Percentiles rank a stretch among this genome's conserved stretches.
phyloP scores from a whole-genome alignment of 495 filamentous ascomycete species.

The Aspergillus panamensis region DNA sequence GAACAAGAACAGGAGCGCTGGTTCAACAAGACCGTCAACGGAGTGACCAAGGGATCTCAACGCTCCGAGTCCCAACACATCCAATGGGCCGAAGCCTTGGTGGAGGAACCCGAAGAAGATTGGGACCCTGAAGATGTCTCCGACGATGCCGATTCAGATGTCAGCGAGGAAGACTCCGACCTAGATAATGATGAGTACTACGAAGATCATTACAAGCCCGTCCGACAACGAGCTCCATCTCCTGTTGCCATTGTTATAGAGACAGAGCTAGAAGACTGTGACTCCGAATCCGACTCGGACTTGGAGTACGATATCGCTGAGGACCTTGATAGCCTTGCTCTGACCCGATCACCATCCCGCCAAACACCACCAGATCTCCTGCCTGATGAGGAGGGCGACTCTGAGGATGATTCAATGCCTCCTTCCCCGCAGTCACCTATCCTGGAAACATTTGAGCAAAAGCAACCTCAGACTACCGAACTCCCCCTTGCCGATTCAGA shows the following conservation, averaged over 20 bases:
- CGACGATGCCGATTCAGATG: constrained; percentile 49
- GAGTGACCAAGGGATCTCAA: constrained; percentile 54
- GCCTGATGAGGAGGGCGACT: constrained; percentile 62
- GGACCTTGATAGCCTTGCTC: constrained; percentile 61
- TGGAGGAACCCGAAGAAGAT: constrained; percentile 71
- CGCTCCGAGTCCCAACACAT: constrained; percentile 65
- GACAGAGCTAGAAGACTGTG: constrained; percentile 47
- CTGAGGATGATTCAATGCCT: constrained; percentile 73
- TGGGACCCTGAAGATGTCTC: constrained; percentile 62
- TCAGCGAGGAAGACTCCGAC: constrained; percentile 51
- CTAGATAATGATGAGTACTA: constrained; percentile 55
- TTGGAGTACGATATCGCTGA: constrained; percentile 65
- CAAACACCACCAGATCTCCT: constrained; percentile 76
- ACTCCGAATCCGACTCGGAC: constrained; percentile 50
- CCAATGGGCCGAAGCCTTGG: constrained; percentile 80
- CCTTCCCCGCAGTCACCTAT: constrained; percentile 72
- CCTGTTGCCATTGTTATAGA: constrained; percentile 37
- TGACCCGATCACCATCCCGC: constrained; percentile 71
- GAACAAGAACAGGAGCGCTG: constrained; percentile 94
- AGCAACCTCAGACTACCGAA: constrained; percentile 54
- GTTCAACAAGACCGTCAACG: constrained; percentile 93
- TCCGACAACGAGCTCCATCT: constrained; percentile 39
- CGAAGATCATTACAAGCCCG: constrained; percentile 35
- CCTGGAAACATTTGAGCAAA: constrained; percentile 67
- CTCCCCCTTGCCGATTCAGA: constrained; percentile 42